A percentile compares a stretch with the other conserved stretches of the same genome.
phyloP scores from a whole-genome alignment of 805 yeast genomes.

The Schizosaccharomyces japonicus region DNA sequence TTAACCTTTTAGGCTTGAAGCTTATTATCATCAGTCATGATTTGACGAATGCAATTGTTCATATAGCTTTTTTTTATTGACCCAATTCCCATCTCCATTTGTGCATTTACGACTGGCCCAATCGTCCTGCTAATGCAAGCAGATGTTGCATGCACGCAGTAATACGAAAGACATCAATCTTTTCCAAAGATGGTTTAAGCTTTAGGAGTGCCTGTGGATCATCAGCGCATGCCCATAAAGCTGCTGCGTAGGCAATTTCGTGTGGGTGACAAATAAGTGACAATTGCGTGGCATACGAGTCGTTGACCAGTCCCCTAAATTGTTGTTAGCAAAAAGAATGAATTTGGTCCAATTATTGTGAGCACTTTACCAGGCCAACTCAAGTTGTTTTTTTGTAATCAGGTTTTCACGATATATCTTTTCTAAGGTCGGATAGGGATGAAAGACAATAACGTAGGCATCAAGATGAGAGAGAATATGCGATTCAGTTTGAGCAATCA shows the following conservation, averaged over 20 bases:
- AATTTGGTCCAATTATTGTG: neutral
- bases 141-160: neutral
- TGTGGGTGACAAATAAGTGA: constrained; percentile 75
- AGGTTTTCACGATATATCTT: constrained; percentile 25
- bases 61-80: too few relatives aligned
- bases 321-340: neutral
- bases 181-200: neutral
- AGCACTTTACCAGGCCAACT: constrained; percentile 28
- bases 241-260: constrained; percentile 54
- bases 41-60: too few relatives aligned
- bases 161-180: neutral
- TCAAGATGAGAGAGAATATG: constrained; percentile 68
- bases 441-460: constrained; percentile 19
- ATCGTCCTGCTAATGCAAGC: neutral
- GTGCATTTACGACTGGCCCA: too few relatives aligned
- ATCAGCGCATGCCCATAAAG: constrained; percentile 18
- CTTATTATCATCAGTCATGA: too few relatives aligned
- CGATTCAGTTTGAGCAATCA: constrained; percentile 86
- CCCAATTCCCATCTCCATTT: too few relatives aligned
- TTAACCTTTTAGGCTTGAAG: too few relatives aligned
- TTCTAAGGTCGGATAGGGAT: constrained; percentile 20
- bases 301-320: constrained; percentile 64
- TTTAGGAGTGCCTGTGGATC: neutral
- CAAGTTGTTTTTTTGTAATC: constrained; percentile 11
- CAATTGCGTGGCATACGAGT: constrained; percentile 67